These are phyloP conservation scores for Haematococcus lacustris DNA, from an alignment of 139 green algal genomes.

Conservation along the genomic window DNA sequence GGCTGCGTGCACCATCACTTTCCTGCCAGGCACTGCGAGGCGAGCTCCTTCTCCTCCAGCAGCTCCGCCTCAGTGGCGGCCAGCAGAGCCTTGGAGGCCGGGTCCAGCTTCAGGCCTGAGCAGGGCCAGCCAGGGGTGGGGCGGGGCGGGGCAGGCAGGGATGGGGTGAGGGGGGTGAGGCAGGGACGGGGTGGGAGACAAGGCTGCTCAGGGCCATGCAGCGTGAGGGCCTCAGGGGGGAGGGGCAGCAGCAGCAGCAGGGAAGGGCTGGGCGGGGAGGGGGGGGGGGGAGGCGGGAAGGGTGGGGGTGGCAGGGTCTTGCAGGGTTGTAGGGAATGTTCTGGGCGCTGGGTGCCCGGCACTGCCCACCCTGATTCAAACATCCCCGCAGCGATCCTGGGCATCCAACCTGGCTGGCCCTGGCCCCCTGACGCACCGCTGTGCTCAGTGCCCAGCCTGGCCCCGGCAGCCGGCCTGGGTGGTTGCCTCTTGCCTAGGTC, in stretches of 20 bases:
- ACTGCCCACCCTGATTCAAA: not conserved
- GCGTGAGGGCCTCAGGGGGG: not conserved
- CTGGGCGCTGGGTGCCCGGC: too few relatives aligned
- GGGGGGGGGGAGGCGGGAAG: too few relatives aligned
- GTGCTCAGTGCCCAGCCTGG: conserved; percentile 9
- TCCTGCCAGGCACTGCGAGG: conserved; percentile 31
- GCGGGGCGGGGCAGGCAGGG: not conserved
- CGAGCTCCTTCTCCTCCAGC: conserved; percentile 70
- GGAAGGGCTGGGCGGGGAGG: not conserved
- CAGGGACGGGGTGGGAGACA: not conserved
- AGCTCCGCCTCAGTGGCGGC: conserved; percentile 78
- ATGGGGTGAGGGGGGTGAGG: not conserved
- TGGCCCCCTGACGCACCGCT: not conserved
- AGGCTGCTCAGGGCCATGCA: not conserved
- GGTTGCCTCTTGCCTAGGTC: not conserved
- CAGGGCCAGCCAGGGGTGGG: not conserved
- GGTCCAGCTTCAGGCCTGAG: conserved; percentile 68
- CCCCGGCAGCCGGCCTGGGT: not conserved
- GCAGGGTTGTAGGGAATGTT: too few relatives aligned
- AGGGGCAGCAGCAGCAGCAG: not conserved
- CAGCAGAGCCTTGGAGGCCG: conserved; percentile 49
- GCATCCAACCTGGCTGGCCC: not conserved
- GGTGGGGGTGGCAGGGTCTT: too few relatives aligned
- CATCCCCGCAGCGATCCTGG: not conserved
- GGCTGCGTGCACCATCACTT: not conserved